Evolutionary conservation across 768 basidiomycete genomes (phyloP), one percentile per base, ranked within the genome.

Genomic region (Vararia minispora): DNA sequence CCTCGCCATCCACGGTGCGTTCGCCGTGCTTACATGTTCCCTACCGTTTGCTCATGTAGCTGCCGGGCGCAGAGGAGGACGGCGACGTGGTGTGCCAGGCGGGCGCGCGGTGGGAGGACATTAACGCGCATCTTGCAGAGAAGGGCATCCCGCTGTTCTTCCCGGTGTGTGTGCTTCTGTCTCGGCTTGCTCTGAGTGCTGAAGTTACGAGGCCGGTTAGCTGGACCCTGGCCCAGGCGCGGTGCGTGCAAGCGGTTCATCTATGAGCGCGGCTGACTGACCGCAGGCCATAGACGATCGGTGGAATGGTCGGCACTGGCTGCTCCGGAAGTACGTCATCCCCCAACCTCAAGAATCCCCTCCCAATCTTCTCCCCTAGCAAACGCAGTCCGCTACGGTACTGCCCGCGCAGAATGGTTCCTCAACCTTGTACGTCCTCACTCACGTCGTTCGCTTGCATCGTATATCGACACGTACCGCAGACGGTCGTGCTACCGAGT

Each of bases 371-470:
- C 1, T 21, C 20, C 28, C 37, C 22, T 25, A 83, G 82, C 83
- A 13, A 85, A 85, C 51, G 81, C 84, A n/a, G 83, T 86, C 7
- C 65, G 85, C 44, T 91, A 89, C 56, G 89, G 86, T 35, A 90
- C 88, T 11, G 87, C 88, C 5, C 82, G 79, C 54, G 80, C 71
- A 0, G 88, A 90, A 59, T 89, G 87, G 86, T 85, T 88, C 52
- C 62, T 89, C 34, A 89, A 85, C 50, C 58, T 82, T 28, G 84
- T 80, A 39, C 48, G 77, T 64, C 4, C 25, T 18, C 17, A 6
- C 4, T 30, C 7, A 39, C 22, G 28, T 29, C 33, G 13, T 32
- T 14, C 8, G 10, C 3, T 10, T 35, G 35, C 27, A 22, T 39
- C 14, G 28, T 40, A 11, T 30, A 26, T 36, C 39, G 16, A 20